phyloP scores from a whole-genome alignment of 1,139 yeast genomes.

The Candida sanyaensis region DNA sequence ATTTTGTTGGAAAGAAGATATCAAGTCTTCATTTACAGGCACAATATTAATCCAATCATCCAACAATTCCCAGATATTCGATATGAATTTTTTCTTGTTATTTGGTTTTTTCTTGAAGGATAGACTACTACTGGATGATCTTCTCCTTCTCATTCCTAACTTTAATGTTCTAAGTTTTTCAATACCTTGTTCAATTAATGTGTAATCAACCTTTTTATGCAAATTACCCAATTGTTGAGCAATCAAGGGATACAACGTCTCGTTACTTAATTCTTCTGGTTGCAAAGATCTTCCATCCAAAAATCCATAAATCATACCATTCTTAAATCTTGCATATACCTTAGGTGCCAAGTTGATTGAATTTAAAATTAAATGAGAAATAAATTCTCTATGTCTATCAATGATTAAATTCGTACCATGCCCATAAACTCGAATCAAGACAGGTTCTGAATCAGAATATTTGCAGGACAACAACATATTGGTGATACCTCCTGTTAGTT shows the following conservation, averaged over 20 bases:
- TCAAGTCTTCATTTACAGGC: constrained; percentile 51
- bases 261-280: constrained; percentile 54
- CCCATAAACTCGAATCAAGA: constrained; percentile 74
- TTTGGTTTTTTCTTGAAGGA: constrained; percentile 14
- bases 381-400: constrained; percentile 75
- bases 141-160: constrained; percentile 12
- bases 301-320: constrained; percentile 75
- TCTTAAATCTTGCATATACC: constrained; percentile 66
- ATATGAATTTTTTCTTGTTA: constrained; percentile 33
- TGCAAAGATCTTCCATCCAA: constrained; percentile 64
- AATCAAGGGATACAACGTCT: constrained; percentile 53
- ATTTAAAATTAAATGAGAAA: constrained; percentile 66
- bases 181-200: constrained; percentile 54
- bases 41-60: constrained; percentile 63
- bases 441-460: constrained; percentile 29
- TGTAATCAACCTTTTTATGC: constrained; percentile 54
- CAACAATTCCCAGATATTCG: constrained; percentile 60
- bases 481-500: constrained; percentile 78
- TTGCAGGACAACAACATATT: constrained; percentile 65
- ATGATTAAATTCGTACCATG: constrained; percentile 73
- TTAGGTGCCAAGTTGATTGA: constrained; percentile 68
- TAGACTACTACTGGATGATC: constrained; percentile 9
- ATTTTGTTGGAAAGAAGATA: constrained; percentile 41
- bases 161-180: constrained; percentile 39
- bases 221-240: constrained; percentile 73